These are phyloP conservation scores for Tardiomyces depauwii DNA, from an alignment of 1,139 yeast species.

Conservation along the genomic window DNA sequence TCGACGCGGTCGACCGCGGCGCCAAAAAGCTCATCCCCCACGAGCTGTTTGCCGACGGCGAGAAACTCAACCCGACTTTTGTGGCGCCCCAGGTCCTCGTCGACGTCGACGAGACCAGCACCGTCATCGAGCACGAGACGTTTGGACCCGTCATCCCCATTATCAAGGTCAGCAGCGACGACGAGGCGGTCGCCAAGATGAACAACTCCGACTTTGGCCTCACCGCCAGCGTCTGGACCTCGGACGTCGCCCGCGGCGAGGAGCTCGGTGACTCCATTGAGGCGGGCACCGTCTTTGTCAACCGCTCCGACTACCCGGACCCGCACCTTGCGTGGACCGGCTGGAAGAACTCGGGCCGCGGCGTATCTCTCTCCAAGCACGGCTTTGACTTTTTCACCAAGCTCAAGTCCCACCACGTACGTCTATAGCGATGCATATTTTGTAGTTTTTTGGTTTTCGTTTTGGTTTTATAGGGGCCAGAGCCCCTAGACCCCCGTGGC, in stretches of 20 bases:
- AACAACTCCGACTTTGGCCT: slow-evolving; percentile 36
- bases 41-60: slow-evolving; percentile 31
- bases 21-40: slow-evolving; percentile 67
- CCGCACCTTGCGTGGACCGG: slow-evolving; percentile 77
- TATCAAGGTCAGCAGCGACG: slow-evolving; percentile 28
- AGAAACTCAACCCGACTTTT: slow-evolving; percentile 50
- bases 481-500: no score
- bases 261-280: slow-evolving; percentile 56
- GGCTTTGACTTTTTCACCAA: slow-evolving; percentile 26
- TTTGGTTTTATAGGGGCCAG: no score
- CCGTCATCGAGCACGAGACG: slow-evolving; percentile 67
- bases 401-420: slow-evolving; percentile 28
- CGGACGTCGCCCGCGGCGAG: slow-evolving; percentile 37
- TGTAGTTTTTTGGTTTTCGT: no score
- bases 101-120: slow-evolving; percentile 54
- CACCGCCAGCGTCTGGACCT: slow-evolving; percentile 47
- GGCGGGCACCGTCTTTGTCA: slow-evolving; percentile 82
- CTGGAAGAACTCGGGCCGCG: slow-evolving; percentile 71
- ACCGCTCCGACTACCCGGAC: slow-evolving; percentile 77
- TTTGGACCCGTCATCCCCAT: slow-evolving; percentile 43
- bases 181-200: slow-evolving; percentile 27
- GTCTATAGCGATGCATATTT: no score
- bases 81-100: slow-evolving; percentile 70
- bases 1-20: slow-evolving; percentile 58
- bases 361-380: slow-evolving; percentile 29